phyloP scores from a whole-genome alignment of 306 rosid species.

The Vigna reflexopilosa region DNA sequence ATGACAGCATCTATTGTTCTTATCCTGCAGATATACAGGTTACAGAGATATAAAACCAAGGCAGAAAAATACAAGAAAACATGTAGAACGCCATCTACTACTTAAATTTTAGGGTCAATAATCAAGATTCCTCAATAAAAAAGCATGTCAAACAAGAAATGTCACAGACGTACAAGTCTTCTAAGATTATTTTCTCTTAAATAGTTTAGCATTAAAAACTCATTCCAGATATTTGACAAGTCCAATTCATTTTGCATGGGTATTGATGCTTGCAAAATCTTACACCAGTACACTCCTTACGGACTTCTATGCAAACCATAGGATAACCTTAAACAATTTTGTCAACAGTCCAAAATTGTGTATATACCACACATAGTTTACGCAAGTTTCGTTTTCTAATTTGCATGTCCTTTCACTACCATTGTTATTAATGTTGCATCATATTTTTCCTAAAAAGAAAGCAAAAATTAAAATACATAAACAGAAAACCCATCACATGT shows the following conservation, averaged over 20 bases:
- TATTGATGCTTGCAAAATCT: conserved; percentile 1
- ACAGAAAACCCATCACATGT: conserved; percentile 20
- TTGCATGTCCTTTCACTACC: conserved; percentile 11
- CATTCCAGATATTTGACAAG: conserved; percentile 33
- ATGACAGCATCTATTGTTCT: conserved; percentile 92
- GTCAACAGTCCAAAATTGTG: background rate
- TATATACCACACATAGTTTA: conserved; percentile 3
- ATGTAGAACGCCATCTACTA: conserved; percentile 22
- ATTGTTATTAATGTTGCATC: conserved; percentile 17
- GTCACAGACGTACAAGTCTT: background rate
- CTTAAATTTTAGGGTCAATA: conserved; percentile 27
- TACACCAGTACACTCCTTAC: background rate
- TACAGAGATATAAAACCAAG: conserved; percentile 43
- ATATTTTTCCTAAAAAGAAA: background rate
- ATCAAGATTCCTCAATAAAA: conserved; percentile 12
- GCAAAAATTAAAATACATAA: background rate
- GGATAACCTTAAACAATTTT: background rate
- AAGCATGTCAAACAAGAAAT: conserved; percentile 25
- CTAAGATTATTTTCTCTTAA: background rate
- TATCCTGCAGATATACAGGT: conserved; percentile 88
- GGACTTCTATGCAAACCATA: background rate
- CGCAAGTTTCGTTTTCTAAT: conserved; percentile 14
- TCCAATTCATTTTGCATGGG: conserved; percentile 15
- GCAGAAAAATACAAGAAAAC: conserved; percentile 39
- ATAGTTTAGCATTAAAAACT: conserved; percentile 10